A percentile compares a stretch with the other conserved stretches of the same genome.
phyloP scores from a whole-genome alignment of 2,329 filamentous ascomycete species.

The Phyllosticta citrichinensis region DNA sequence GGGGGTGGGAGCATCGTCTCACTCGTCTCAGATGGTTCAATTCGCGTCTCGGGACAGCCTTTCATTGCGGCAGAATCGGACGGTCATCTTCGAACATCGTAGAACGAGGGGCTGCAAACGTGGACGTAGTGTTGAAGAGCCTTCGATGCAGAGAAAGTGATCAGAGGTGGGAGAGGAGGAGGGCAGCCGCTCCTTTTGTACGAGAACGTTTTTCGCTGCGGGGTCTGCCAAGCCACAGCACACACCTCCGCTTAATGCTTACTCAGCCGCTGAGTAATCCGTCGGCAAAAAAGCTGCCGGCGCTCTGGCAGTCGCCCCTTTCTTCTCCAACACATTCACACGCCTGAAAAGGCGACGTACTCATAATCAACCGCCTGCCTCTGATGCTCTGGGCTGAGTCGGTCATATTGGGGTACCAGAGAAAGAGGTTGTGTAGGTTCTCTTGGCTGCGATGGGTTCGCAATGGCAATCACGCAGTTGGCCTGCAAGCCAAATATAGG shows the following conservation, averaged over 20 bases:
- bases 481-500: slow-evolving; percentile 21
- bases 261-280: slow-evolving; percentile 3
- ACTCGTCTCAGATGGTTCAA: not conserved
- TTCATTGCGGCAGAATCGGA: not conserved
- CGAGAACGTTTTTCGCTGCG: no score
- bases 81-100: not conserved
- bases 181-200: no score
- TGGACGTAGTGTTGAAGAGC: not conserved
- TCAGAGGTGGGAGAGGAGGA: not conserved
- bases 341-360: slow-evolving; percentile 19
- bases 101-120: not conserved
- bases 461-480: slow-evolving; percentile 23
- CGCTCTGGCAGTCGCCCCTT: not conserved
- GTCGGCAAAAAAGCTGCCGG: slow-evolving; percentile 4
- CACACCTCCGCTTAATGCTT: not conserved
- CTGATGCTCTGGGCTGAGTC: slow-evolving; percentile 26
- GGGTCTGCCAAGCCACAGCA: not conserved
- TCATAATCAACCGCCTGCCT: slow-evolving; percentile 37
- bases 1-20: not conserved
- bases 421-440: slow-evolving; percentile 13
- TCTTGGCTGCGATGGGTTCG: not conserved
- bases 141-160: not conserved
- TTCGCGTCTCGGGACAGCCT: not conserved
- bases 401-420: slow-evolving; percentile 39
- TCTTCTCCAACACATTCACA: slow-evolving; percentile 29